These are phyloP conservation scores for Panicum virgatum DNA, from an alignment of 202 grass and related monocot species.

Conservation along the genomic window DNA sequence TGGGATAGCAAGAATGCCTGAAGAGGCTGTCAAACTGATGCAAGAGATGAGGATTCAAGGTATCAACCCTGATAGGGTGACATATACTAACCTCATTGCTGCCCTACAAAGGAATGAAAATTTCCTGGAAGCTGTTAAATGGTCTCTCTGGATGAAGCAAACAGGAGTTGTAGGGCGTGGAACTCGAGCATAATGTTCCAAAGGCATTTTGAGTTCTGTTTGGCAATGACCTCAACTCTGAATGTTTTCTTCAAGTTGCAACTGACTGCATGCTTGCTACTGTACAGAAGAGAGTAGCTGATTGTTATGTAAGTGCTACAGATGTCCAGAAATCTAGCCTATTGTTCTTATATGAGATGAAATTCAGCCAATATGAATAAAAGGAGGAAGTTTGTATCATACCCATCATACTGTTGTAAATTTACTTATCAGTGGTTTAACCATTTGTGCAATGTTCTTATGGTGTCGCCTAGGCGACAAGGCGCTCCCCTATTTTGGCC, in stretches of 20 bases:
- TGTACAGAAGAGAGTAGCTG: constrained; percentile 28
- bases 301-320: constrained; percentile 7
- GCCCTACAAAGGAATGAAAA: constrained; percentile 88
- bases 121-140: constrained; percentile 88
- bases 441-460: too few relatives aligned
- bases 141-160: constrained; percentile 98
- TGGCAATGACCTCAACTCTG: neutral
- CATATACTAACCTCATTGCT: constrained; percentile 67
- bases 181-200: constrained; percentile 27
- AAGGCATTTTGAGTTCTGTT: constrained; percentile 33
- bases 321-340: constrained; percentile 8
- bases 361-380: neutral
- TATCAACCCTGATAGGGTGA: constrained; percentile 62
- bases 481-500: too few relatives aligned
- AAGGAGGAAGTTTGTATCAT: constrained; percentile 32
- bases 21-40: constrained; percentile 75
- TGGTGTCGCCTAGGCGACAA: too few relatives aligned
- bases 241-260: constrained; percentile 8
- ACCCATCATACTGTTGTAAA: constrained; percentile 30
- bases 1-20: constrained; percentile 77
- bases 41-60: constrained; percentile 79
- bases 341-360: constrained; percentile 18
- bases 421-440: neutral
- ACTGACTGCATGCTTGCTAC: constrained; percentile 25
- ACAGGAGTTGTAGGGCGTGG: constrained; percentile 40